These are phyloP conservation scores for Panicum virgatum DNA, from an alignment of 202 grass and related monocot species.

Conservation along the genomic window DNA sequence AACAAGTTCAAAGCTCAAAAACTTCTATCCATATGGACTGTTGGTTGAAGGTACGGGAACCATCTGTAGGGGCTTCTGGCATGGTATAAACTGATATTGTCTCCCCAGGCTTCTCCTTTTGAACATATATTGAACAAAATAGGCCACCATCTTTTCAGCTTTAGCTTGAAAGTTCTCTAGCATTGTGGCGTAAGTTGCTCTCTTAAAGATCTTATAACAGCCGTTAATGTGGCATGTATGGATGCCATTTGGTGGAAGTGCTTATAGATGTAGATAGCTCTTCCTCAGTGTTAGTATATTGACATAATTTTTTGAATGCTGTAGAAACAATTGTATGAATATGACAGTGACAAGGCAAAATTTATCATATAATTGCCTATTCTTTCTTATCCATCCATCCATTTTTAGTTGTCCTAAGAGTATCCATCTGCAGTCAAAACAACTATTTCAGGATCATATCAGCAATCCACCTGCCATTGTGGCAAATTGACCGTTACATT, in stretches of 20 bases:
- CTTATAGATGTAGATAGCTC: slow-evolving; percentile 11
- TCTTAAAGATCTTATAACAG: background rate
- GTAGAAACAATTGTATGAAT: slow-evolving; percentile 10
- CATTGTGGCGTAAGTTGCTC: background rate
- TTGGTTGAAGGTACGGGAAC: slow-evolving; percentile 25
- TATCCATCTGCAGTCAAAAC: slow-evolving; percentile 28
- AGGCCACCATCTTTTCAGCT: background rate
- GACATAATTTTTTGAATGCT: slow-evolving; percentile 15
- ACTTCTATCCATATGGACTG: background rate
- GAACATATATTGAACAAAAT: slow-evolving; percentile 20
- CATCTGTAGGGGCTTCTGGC: background rate
- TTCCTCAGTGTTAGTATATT: background rate
- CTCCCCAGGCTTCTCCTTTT: slow-evolving; percentile 36
- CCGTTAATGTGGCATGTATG: background rate
- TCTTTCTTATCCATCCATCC: background rate
- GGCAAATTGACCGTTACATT: slow-evolving; percentile 15
- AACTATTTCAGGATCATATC: slow-evolving; percentile 23
- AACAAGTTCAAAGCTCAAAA: slow-evolving; percentile 15
- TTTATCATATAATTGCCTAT: background rate
- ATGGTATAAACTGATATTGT: slow-evolving; percentile 33
- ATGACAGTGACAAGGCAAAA: slow-evolving; percentile 2
- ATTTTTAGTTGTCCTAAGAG: background rate
- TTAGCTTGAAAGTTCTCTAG: slow-evolving; percentile 16
- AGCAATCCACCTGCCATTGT: slow-evolving; percentile 22
- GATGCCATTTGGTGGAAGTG: background rate